A percentile compares a stretch with the other conserved stretches of the same genome.
Conservation (phyloP, 2,329 filamentous ascomycete species). For the Sclerotinia sclerotiorum region DNA sequence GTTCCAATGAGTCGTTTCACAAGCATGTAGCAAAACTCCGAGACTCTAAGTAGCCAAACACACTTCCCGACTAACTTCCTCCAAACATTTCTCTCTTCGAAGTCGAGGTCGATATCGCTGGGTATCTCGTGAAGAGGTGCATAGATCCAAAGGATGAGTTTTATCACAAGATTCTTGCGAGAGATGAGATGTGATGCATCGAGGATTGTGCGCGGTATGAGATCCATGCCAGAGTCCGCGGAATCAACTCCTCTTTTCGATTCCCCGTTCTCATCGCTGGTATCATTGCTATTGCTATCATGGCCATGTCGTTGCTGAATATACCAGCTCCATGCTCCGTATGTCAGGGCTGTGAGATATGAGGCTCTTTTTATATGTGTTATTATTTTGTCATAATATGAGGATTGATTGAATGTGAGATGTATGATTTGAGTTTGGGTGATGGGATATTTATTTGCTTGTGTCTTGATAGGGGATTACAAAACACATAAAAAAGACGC, state of each 20-base stretch:
- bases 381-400: no score
- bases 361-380: neutral
- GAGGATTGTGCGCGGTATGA: neutral
- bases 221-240: neutral
- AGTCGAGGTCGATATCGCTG: neutral
- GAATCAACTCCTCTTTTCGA: no score
- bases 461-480: no score
- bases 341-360: neutral
- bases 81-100: neutral
- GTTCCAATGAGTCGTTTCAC: neutral
- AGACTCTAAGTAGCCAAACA: neutral
- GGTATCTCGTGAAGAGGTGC: neutral
- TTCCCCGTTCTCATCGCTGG: neutral
- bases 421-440: neutral
- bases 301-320: neutral
- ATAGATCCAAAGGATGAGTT: constrained; percentile 1
- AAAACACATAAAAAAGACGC: no score
- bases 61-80: neutral
- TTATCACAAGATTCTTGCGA: neutral
- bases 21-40: neutral
- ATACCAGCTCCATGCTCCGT: constrained; percentile 7
- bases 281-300: neutral
- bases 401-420: neutral
- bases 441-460: neutral
- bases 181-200: neutral